These are phyloP conservation scores for Meripilus lineatus DNA, from an alignment of 1,284 basidiomycete species.

Conservation along the genomic window DNA sequence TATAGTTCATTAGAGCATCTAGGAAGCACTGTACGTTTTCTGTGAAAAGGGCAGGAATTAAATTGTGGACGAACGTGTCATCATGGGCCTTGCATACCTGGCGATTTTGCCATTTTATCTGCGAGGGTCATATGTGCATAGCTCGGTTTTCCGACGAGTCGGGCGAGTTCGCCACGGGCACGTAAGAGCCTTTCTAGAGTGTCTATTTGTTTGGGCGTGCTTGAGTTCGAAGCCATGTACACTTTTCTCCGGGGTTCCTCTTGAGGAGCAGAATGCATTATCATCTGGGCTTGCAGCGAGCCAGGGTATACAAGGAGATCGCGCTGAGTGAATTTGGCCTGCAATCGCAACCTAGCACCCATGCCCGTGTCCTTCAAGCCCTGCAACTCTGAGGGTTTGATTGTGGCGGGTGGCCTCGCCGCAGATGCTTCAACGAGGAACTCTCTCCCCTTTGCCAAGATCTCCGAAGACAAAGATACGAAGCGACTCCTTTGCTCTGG, in stretches of 20 bases:
- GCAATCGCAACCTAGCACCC: slow-evolving; percentile 63
- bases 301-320: slow-evolving; percentile 76
- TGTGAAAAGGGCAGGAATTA: slow-evolving; percentile 21
- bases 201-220: slow-evolving; percentile 62
- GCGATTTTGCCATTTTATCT: slow-evolving; percentile 94
- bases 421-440: slow-evolving; percentile 71
- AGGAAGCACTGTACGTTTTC: slow-evolving; percentile 86
- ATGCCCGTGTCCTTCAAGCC: slow-evolving; percentile 69
- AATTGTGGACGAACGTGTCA: neutral
- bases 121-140: slow-evolving; percentile 81
- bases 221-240: slow-evolving; percentile 73
- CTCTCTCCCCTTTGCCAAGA: slow-evolving; percentile 83
- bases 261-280: slow-evolving; percentile 80
- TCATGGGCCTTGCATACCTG: slow-evolving; percentile 43
- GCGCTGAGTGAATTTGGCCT: slow-evolving; percentile 69
- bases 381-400: slow-evolving; percentile 60
- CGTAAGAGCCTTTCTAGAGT: slow-evolving; percentile 74
- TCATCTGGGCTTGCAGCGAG: slow-evolving; percentile 88
- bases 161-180: slow-evolving; percentile 75
- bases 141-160: slow-evolving; percentile 75
- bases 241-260: slow-evolving; percentile 79
- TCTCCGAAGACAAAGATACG: slow-evolving; percentile 88
- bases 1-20: slow-evolving; percentile 72
- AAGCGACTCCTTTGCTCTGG: slow-evolving; percentile 75
- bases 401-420: slow-evolving; percentile 58